A percentile compares a stretch with the other conserved stretches of the same genome.
These are phyloP conservation scores for Mycosarcoma maydis DNA, from an alignment of 1,284 basidiomycete species.

Conservation along the genomic window DNA sequence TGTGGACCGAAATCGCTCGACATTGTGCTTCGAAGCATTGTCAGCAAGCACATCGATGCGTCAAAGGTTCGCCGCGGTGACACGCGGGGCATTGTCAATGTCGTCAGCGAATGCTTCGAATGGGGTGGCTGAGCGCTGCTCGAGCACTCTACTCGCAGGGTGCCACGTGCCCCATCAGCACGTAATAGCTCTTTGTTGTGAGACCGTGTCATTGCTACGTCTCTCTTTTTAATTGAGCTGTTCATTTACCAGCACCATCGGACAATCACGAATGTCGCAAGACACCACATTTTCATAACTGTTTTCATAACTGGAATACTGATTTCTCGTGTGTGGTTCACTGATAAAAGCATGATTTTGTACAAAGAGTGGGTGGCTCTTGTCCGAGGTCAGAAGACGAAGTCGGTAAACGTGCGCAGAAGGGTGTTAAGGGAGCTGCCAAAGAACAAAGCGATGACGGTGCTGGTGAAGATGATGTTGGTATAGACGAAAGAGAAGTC, in stretches of 20 bases:
- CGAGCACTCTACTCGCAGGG: background rate
- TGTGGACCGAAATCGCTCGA: slow-evolving; percentile 81
- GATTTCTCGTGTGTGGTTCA: no score
- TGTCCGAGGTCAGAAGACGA: slow-evolving; percentile 29
- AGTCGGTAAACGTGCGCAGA: slow-evolving; percentile 76
- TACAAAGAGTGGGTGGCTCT: no score
- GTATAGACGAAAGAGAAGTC: slow-evolving; percentile 99
- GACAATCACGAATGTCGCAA: background rate
- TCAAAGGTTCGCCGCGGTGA: slow-evolving; percentile 73
- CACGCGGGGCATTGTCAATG: slow-evolving; percentile 70
- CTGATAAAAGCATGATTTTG: background rate
- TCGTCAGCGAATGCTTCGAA: slow-evolving; percentile 62
- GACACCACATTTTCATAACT: background rate
- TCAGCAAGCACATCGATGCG: slow-evolving; percentile 75
- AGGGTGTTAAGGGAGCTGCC: slow-evolving; percentile 88
- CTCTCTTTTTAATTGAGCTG: background rate
- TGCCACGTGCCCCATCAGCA: no score
- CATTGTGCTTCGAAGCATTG: slow-evolving; percentile 76
- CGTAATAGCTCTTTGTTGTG: no score
- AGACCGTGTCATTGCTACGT: no score
- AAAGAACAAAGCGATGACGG: slow-evolving; percentile 80
- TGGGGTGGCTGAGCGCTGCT: slow-evolving; percentile 33
- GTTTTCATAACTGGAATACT: no score
- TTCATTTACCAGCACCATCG: background rate
- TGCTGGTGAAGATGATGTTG: slow-evolving; percentile 74